Percentiles rank a stretch among this genome's conserved stretches.
Conservation (phyloP, 1,284 basidiomycete genomes). For the Pholiota adiposa region DNA sequence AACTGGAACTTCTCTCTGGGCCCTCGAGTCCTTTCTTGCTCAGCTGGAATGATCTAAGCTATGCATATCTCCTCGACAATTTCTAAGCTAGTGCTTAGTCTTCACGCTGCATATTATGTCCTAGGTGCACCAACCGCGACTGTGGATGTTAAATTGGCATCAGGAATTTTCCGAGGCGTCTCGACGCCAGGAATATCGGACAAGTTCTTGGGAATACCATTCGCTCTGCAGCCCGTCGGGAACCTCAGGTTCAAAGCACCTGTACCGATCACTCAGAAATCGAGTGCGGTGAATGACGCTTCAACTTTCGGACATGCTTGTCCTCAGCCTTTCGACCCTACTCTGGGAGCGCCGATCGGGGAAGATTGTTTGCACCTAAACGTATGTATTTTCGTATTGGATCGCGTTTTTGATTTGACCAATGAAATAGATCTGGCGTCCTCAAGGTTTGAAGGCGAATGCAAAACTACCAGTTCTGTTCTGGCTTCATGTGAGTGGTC, state of each 20-base stretch:
- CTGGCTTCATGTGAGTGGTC: slow-evolving; percentile 52
- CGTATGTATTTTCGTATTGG: slow-evolving; percentile 32
- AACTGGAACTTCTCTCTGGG: too few species aligned
- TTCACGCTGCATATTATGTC: slow-evolving; percentile 10
- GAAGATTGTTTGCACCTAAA: slow-evolving; percentile 65
- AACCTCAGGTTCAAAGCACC: slow-evolving; percentile 63
- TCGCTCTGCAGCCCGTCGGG: slow-evolving; percentile 63
- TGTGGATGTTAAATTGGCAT: slow-evolving; percentile 42
- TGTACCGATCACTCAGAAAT: slow-evolving; percentile 44
- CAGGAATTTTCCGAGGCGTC: slow-evolving; percentile 52
- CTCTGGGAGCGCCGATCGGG: slow-evolving; percentile 48
- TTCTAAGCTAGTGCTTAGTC: slow-evolving; percentile 7
- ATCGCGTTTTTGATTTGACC: neutral
- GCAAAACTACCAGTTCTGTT: slow-evolving; percentile 51
- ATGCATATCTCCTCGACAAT: slow-evolving; percentile 4
- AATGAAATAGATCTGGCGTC: slow-evolving; percentile 44
- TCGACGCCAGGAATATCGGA: slow-evolving; percentile 47
- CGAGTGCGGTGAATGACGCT: slow-evolving; percentile 44
- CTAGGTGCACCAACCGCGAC: slow-evolving; percentile 22
- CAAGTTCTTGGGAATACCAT: slow-evolving; percentile 69
- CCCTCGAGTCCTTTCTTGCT: neutral
- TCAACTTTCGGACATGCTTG: slow-evolving; percentile 60
- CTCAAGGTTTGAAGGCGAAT: slow-evolving; percentile 35
- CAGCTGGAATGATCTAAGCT: neutral
- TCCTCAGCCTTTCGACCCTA: slow-evolving; percentile 48